Conservation (phyloP, 306 rosid genomes). For the Sesbania bispinosa region DNA sequence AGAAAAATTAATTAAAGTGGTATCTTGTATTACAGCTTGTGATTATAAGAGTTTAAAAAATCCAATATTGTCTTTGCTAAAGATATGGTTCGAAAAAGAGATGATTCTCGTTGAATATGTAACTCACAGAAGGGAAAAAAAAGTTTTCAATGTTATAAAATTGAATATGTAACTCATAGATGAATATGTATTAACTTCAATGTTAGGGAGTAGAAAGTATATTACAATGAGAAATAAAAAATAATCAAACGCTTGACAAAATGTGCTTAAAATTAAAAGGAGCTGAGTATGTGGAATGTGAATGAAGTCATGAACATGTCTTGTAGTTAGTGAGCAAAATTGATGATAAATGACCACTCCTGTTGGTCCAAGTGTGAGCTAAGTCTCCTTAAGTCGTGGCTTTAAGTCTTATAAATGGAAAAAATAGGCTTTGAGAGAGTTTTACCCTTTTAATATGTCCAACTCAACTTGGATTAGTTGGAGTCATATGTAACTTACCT, state of each 20-base stretch:
- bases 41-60: background rate
- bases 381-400: too few relatives aligned
- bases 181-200: too few relatives aligned
- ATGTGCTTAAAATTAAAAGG: background rate
- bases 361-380: too few relatives aligned
- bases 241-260: background rate
- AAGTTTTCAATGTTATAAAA: background rate
- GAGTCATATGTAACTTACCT: too few relatives aligned
- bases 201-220: background rate
- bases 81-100: slow-evolving; percentile 11
- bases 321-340: slow-evolving; percentile 27
- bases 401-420: too few relatives aligned
- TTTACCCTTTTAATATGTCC: too few relatives aligned
- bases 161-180: background rate
- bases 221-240: background rate
- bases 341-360: too few relatives aligned
- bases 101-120: slow-evolving; percentile 22
- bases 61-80: background rate
- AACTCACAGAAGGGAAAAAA: background rate
- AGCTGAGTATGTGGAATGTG: slow-evolving; percentile 6
- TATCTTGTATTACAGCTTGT: slow-evolving; percentile 9
- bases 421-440: too few relatives aligned
- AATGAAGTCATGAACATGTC: slow-evolving; percentile 25
- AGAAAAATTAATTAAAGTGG: background rate
- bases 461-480: too few relatives aligned